Evolutionary conservation across 176 grass and related monocot genomes (phyloP).

Genomic region (Triticum monococcum): DNA sequence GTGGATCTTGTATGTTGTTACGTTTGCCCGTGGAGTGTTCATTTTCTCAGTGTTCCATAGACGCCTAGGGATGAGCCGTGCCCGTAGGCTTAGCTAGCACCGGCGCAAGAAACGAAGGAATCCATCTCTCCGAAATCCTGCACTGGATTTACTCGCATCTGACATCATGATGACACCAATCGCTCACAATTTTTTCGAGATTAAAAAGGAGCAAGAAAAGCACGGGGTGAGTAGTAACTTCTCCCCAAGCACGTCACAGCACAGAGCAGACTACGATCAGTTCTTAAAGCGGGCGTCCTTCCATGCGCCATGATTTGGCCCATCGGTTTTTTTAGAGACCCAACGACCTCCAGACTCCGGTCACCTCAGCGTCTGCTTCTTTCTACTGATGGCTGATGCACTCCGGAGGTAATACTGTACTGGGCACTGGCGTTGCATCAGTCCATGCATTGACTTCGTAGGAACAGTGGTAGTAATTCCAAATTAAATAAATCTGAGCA

Average conservation of each 20-base stretch:
- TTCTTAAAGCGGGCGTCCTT: conserved; percentile 20
- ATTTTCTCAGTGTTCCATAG: background rate
- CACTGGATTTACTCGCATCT: conserved; percentile 20
- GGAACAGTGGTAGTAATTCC: too few species aligned
- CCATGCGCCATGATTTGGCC: conserved; percentile 40
- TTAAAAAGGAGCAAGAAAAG: background rate
- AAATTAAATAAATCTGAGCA: too few species aligned
- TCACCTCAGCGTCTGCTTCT: background rate
- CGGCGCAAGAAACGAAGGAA: conserved; percentile 15
- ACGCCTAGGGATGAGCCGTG: background rate
- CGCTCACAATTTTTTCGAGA: conserved; percentile 16
- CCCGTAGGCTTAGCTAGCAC: background rate
- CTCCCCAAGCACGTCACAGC: background rate
- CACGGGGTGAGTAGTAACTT: background rate
- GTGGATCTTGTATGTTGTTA: background rate
- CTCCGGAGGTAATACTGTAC: background rate
- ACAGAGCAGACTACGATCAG: conserved; percentile 18
- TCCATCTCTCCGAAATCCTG: conserved; percentile 14
- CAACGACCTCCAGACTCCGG: background rate
- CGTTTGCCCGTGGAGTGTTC: too few species aligned
- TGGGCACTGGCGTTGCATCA: background rate
- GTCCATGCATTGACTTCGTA: too few species aligned
- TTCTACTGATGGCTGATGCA: conserved; percentile 6
- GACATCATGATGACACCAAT: conserved; percentile 44
- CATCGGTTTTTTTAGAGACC: conserved; percentile 22